Evolutionary conservation across 768 basidiomycete genomes (phyloP).

Genomic region (Leccinum barrowsii): DNA sequence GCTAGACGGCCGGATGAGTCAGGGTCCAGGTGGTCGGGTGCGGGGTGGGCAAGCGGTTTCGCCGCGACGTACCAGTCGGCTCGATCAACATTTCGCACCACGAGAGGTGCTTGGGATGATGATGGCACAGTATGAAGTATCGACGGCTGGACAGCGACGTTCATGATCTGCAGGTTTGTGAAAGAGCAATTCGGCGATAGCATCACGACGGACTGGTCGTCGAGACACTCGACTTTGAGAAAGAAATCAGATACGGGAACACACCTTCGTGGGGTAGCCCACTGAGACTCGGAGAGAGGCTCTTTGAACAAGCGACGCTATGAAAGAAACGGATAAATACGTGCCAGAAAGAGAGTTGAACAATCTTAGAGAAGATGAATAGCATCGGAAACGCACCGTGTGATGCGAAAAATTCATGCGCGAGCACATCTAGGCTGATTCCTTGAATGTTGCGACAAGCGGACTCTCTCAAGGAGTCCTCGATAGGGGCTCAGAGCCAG

Average conservation of each 20-base stretch:
- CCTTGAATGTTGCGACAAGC: constrained; percentile 8
- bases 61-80: too few species aligned
- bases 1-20: too few species aligned
- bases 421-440: constrained; percentile 9
- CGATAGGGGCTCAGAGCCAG: background rate
- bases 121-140: too few species aligned
- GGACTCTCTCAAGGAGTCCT: background rate
- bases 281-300: constrained; percentile 2
- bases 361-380: background rate
- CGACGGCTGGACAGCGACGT: too few species aligned
- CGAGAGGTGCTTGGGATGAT: too few species aligned
- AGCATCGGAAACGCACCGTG: background rate
- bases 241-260: constrained; percentile 5
- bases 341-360: background rate
- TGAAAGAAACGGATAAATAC: background rate
- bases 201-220: background rate
- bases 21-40: too few species aligned
- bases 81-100: too few species aligned
- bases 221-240: background rate
- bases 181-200: background rate
- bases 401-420: constrained; percentile 2
- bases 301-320: background rate
- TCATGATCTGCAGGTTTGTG: background rate
- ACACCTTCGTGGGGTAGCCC: background rate
- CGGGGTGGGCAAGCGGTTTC: too few species aligned